These are phyloP conservation scores for Colletotrichum plurivorum DNA, from an alignment of 2,329 filamentous ascomycete species.

Conservation along the genomic window DNA sequence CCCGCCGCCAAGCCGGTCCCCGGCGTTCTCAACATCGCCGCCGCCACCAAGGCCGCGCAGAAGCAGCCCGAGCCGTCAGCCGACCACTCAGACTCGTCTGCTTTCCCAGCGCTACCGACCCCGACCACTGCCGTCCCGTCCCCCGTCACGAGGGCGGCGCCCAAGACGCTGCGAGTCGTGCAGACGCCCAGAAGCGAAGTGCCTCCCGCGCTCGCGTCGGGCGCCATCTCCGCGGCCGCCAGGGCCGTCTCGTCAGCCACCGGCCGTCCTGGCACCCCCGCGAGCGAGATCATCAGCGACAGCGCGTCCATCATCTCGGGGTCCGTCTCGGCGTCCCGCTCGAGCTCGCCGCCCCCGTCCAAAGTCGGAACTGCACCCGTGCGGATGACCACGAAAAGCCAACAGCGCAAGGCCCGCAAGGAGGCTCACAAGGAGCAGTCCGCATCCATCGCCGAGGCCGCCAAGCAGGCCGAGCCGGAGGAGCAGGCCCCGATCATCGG, in stretches of 20 bases:
- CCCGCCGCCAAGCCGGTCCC: slow-evolving; percentile 50
- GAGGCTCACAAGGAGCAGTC: slow-evolving; percentile 76
- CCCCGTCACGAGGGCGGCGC: slow-evolving; percentile 64
- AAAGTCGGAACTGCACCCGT: slow-evolving; percentile 78
- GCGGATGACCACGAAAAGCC: slow-evolving; percentile 81
- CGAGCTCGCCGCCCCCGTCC: slow-evolving; percentile 76
- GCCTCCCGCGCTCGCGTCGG: slow-evolving; percentile 51
- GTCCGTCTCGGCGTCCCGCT: slow-evolving; percentile 76
- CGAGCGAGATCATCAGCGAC: slow-evolving; percentile 82
- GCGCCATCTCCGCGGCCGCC: slow-evolving; percentile 48
- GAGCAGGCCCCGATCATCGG: slow-evolving; percentile 81
- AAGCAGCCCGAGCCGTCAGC: slow-evolving; percentile 49
- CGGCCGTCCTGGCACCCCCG: slow-evolving; percentile 77
- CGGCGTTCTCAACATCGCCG: slow-evolving; percentile 64
- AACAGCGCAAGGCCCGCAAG: slow-evolving; percentile 82
- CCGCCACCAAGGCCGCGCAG: slow-evolving; percentile 57
- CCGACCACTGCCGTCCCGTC: slow-evolving; percentile 63
- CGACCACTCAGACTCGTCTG: slow-evolving; percentile 54
- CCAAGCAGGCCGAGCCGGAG: slow-evolving; percentile 67
- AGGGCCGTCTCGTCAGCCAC: slow-evolving; percentile 62
- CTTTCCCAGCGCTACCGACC: slow-evolving; percentile 67
- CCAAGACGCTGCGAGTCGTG: slow-evolving; percentile 80
- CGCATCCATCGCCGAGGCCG: slow-evolving; percentile 64
- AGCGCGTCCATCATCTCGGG: slow-evolving; percentile 81
- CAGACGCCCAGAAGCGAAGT: slow-evolving; percentile 74